A percentile compares a stretch with the other conserved stretches of the same genome.
phyloP scores from a whole-genome alignment of 257 asterid species.

The Lantana camara region DNA sequence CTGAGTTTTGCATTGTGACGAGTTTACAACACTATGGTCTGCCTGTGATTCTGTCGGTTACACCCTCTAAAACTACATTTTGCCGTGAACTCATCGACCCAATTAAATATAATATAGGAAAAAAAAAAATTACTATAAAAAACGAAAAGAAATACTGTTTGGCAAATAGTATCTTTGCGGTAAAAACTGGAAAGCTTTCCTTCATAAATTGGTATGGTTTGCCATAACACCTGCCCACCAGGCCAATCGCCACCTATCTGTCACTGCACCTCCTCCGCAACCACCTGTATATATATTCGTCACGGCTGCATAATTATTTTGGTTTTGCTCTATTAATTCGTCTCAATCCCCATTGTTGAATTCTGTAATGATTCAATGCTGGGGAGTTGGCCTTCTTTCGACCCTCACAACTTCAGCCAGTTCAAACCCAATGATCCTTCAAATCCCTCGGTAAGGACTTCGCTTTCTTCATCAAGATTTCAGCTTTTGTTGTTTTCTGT shows the following conservation, averaged over 20 bases:
- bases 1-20: too few species aligned
- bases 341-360: conserved; percentile 4
- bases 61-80: too few species aligned
- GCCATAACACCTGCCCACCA: conserved; percentile 40
- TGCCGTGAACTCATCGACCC: too few species aligned
- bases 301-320: neutral
- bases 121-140: neutral
- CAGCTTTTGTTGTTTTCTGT: conserved; percentile 8
- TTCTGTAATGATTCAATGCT: conserved; percentile 45
- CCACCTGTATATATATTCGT: conserved; percentile 2
- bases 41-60: too few species aligned
- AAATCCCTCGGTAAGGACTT: conserved; percentile 47
- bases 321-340: conserved; percentile 5
- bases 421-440: conserved; percentile 50
- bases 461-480: conserved; percentile 25
- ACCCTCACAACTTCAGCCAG: conserved; percentile 59
- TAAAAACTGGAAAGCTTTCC: conserved; percentile 15
- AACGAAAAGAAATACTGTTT: conserved; percentile 2
- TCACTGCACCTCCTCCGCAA: conserved; percentile 26
- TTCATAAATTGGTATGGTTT: conserved; percentile 28
- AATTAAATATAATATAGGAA: too few species aligned
- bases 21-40: too few species aligned
- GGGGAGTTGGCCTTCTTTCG: conserved; percentile 49
- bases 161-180: neutral
- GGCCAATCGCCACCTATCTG: conserved; percentile 45